phyloP scores from a whole-genome alignment of 2,329 filamentous ascomycete genomes.

The Alternaria gaisen region DNA sequence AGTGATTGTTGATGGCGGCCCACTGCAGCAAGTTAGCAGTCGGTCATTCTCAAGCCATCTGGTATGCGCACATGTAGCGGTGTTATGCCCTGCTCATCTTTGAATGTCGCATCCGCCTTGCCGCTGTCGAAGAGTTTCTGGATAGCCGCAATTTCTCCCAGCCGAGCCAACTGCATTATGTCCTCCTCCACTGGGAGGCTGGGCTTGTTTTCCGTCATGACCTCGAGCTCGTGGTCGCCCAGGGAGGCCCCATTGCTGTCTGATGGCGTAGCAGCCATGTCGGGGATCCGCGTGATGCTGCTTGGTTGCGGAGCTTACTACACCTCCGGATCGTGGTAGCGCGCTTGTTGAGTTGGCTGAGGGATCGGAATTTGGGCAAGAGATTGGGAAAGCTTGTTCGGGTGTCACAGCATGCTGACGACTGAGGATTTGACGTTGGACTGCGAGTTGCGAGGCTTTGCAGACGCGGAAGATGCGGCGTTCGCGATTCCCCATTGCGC shows the following conservation, averaged over 20 bases:
- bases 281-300: conserved; percentile 30
- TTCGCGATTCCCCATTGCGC: conserved; percentile 24
- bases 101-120: conserved; percentile 82
- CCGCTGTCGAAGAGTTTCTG: conserved; percentile 87
- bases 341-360: not conserved
- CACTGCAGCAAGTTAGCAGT: conserved; percentile 67
- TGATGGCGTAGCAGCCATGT: conserved; percentile 37
- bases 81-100: conserved; percentile 92
- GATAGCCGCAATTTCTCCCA: conserved; percentile 87
- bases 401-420: conserved; percentile 25
- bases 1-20: conserved; percentile 99
- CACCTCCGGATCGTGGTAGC: conserved; percentile 10
- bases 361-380: not conserved
- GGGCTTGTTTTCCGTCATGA: conserved; percentile 48
- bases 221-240: conserved; percentile 48
- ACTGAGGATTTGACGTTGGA: not conserved
- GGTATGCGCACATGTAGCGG: conserved; percentile 78
- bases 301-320: conserved; percentile 8
- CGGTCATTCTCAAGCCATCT: not conserved
- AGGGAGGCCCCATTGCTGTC: conserved; percentile 35
- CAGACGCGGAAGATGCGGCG: conserved; percentile 29
- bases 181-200: conserved; percentile 71
- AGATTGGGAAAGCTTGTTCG: not conserved
- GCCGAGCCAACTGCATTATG: conserved; percentile 92
- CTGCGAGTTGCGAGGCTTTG: conserved; percentile 15